phyloP scores from a whole-genome alignment of 768 basidiomycete species.

The Collybiopsis confluens region DNA sequence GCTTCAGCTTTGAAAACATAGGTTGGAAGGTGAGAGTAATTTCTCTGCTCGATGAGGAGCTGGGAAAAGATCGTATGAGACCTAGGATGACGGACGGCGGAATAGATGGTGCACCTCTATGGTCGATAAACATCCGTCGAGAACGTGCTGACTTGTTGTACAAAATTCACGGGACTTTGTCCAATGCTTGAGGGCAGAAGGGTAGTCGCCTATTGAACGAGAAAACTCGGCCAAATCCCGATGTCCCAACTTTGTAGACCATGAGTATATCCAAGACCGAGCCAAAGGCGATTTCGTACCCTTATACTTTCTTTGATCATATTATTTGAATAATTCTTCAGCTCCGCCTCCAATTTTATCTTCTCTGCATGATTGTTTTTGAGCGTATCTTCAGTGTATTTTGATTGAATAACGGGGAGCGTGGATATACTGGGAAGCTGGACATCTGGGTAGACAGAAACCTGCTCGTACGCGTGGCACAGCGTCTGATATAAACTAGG shows the following conservation, averaged over 20 bases:
- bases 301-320: constrained; percentile 99
- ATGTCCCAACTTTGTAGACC: constrained; percentile 82
- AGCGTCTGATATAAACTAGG: constrained; percentile 51
- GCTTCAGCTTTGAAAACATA: constrained; percentile 97
- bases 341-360: constrained; percentile 86
- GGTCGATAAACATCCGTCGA: constrained; percentile 87
- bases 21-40: constrained; percentile 83
- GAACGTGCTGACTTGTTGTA: constrained; percentile 84
- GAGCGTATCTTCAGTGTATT: constrained; percentile 69
- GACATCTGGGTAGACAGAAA: constrained; percentile 27
- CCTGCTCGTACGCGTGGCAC: constrained; percentile 51
- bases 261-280: constrained; percentile 1
- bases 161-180: constrained; percentile 94
- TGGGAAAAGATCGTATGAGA: constrained; percentile 21
- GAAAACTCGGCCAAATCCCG: constrained; percentile 83
- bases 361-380: constrained; percentile 69
- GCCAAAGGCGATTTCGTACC: constrained; percentile 36
- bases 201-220: constrained; percentile 67
- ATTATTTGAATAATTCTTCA: constrained; percentile 92
- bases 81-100: constrained; percentile 1
- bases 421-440: constrained; percentile 43
- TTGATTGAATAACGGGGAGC: constrained; percentile 51
- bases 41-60: constrained; percentile 83
- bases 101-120: constrained; percentile 50
- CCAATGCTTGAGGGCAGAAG: constrained; percentile 71